Base-by-base conservation (phyloP, 2,329 filamentous ascomycete species). In the Xylaria sp. region DNA sequence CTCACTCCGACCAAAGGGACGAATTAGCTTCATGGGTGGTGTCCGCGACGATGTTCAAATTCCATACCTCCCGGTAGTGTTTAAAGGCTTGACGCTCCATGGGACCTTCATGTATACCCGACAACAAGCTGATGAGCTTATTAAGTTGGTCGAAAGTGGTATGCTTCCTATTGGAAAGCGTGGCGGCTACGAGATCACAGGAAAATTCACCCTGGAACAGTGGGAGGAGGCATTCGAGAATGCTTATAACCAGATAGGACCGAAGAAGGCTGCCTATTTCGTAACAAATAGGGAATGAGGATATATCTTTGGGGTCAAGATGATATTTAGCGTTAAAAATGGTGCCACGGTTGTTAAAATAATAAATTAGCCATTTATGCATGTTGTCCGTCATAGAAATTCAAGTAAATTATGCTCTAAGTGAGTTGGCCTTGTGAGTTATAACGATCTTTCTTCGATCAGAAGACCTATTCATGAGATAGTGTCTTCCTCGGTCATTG, bases 11-110 rank as follows among this genome's bases (percentile, higher is more conserved):
- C 41, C 41, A 46, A 46, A 46, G 13, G 41, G 41, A n/a, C 41
- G 41, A 46, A 52, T 52, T 12, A 52, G 49, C 23, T 28, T 52
- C 49, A 52, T 52, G 23, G 49, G 49, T 28, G 49, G 49, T 28
- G n/a, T 52, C 5, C 12, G 3, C 10, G 23, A 23, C 20, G 23
- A 52, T 31, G 20, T 52, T 18, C 1, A 52, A 10, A 52, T 52
- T 18, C 49, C 49, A 9, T 28, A 52, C 20, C 23, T 52, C 13
- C 23, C 23, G 13, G 49, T 52, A 10, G 49, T 52, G 49, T 28
- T 28, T 18, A 52, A 52, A 31, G 49, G 49, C 3, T 52, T 52
- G 23, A 52, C 49, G 23, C n/a, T 52, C 20, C 49, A 52, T 31
- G 49, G 49, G 1, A 52, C 49, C 7, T 52, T 52, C 49, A 52